Evolutionary conservation across 169 alveolate genomes (phyloP).

Genomic region (Condylostoma magnum): DNA sequence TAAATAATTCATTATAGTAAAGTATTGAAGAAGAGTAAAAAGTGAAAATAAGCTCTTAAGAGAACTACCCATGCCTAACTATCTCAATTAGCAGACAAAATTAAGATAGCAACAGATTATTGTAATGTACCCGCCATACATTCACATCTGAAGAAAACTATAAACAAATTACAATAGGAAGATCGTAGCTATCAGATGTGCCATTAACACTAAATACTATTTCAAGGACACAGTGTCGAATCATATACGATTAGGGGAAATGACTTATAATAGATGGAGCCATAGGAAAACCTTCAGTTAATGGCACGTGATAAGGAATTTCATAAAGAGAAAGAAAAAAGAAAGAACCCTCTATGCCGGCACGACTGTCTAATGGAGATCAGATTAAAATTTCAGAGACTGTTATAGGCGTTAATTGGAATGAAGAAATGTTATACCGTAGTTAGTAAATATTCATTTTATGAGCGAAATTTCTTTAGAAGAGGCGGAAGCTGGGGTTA

Average conservation of each 20-base stretch:
- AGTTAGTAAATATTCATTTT: too few relatives aligned
- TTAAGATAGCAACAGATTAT: neutral
- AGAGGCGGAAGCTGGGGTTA: too few relatives aligned
- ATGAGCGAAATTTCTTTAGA: too few relatives aligned
- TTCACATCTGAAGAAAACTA: slow-evolving; percentile 13
- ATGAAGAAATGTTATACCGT: neutral
- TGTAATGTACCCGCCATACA: neutral
- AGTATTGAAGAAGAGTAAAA: neutral
- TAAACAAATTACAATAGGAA: slow-evolving; percentile 28
- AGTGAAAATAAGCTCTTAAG: neutral
- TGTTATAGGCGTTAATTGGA: slow-evolving; percentile 12
- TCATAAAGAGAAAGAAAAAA: neutral
- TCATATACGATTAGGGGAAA: slow-evolving; percentile 22
- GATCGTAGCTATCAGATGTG: slow-evolving; percentile 36
- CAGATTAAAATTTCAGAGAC: slow-evolving; percentile 28
- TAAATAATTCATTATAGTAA: neutral
- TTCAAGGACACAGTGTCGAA: slow-evolving; percentile 35
- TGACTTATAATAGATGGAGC: slow-evolving; percentile 8
- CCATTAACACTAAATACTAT: slow-evolving; percentile 31
- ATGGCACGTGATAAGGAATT: slow-evolving; percentile 19
- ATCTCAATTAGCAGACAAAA: neutral
- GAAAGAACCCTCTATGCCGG: neutral
- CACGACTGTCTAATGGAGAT: neutral
- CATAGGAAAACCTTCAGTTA: slow-evolving; percentile 4
- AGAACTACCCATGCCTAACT: neutral